Evolutionary conservation across 108 stramenopile genomes (phyloP).

Genomic region (Skeletonema tropicum): DNA sequence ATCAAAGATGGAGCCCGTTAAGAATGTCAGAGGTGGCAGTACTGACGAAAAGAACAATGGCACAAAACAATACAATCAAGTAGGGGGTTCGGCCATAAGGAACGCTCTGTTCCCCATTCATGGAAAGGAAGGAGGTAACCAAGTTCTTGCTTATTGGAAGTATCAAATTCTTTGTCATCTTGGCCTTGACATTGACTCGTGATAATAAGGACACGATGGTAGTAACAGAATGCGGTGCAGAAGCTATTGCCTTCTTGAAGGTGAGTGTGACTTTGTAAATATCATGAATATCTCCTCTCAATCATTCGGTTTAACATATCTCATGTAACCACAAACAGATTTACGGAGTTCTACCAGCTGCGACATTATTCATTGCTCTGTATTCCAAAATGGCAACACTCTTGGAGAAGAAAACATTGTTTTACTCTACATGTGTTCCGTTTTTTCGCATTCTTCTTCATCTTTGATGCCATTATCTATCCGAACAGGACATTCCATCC

Average conservation of each 20-base stretch:
- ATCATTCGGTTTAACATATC: not conserved
- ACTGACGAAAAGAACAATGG: not conserved
- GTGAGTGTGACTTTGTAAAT: slow-evolving; percentile 29
- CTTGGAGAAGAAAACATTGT: slow-evolving; percentile 85
- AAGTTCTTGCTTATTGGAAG: slow-evolving; percentile 91
- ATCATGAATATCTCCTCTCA: not conserved
- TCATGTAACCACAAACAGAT: slow-evolving; percentile 68
- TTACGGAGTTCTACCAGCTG: slow-evolving; percentile 86
- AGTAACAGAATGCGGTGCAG: slow-evolving; percentile 96
- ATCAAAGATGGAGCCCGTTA: not conserved
- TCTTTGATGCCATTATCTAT: slow-evolving; percentile 88
- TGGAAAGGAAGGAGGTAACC: slow-evolving; percentile 80
- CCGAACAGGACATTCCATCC: slow-evolving; percentile 80
- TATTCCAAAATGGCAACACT: slow-evolving; percentile 89
- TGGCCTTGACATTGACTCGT: slow-evolving; percentile 92
- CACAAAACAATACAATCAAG: not conserved
- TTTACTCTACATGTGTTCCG: slow-evolving; percentile 90
- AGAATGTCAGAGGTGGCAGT: not conserved
- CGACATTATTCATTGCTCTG: slow-evolving; percentile 80
- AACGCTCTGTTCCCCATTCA: slow-evolving; percentile 87
- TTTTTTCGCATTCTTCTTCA: slow-evolving; percentile 92
- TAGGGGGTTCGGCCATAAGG: slow-evolving; percentile 17
- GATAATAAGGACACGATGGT: slow-evolving; percentile 97
- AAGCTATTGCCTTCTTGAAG: slow-evolving; percentile 94
- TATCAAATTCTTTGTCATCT: slow-evolving; percentile 96